Conservation (phyloP, 2,329 filamentous ascomycete species). For the Fusarium pilosicola region DNA sequence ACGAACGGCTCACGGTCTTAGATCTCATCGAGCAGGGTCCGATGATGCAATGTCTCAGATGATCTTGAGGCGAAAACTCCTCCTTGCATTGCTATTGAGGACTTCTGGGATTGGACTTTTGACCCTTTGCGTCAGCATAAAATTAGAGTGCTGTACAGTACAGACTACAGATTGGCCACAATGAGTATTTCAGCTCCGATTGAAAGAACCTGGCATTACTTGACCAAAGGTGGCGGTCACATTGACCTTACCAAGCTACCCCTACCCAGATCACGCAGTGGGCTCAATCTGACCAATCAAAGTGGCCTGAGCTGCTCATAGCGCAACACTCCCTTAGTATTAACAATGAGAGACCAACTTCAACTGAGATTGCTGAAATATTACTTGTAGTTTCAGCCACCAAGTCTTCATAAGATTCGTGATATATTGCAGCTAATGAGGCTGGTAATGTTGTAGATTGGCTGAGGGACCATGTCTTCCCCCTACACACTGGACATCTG, state of each 20-base stretch:
- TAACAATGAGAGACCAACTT: not conserved
- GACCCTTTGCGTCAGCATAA: not conserved
- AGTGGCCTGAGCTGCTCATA: fast-evolving
- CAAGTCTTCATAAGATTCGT: fast-evolving
- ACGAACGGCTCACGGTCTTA: not conserved
- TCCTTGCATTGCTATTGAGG: not conserved
- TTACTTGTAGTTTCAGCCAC: fast-evolving
- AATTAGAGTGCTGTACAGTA: too few species aligned
- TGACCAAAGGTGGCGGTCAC: not conserved
- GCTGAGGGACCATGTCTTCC: too few species aligned
- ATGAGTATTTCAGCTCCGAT: not conserved
- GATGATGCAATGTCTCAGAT: not conserved
- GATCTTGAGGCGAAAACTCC: fast-evolving
- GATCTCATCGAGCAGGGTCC: not conserved
- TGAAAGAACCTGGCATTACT: not conserved
- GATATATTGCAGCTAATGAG: too few species aligned
- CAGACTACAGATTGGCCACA: not conserved
- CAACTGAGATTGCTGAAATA: fast-evolving
- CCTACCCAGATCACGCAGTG: not conserved
- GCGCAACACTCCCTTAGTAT: not conserved
- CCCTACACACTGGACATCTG: too few species aligned
- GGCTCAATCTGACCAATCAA: not conserved
- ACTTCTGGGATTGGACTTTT: not conserved
- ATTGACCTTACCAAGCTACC: not conserved
- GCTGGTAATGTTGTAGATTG: too few species aligned